Conservation (phyloP, 177 flowering plant genomes). For the Vitis hybrid region DNA sequence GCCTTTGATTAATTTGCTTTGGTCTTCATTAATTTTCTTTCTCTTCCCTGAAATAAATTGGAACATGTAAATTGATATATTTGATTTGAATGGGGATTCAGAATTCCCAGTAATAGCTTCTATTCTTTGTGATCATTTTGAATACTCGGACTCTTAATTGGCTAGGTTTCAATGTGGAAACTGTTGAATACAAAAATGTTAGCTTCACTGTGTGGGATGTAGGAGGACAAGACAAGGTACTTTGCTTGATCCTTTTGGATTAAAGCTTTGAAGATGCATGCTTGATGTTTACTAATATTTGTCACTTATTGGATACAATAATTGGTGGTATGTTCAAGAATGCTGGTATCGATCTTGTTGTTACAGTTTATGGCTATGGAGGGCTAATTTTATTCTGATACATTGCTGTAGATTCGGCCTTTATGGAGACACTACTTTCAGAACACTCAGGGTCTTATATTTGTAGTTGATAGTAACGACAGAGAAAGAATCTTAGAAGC, state of each 20-base stretch:
- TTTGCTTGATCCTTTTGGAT: not conserved
- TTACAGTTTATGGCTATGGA: not conserved
- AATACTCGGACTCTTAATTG: not conserved
- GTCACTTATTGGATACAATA: not conserved
- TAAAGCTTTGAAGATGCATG: too few relatives aligned
- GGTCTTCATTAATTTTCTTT: too few relatives aligned
- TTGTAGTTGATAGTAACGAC: conserved; percentile 73
- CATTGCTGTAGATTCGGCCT: conserved; percentile 47
- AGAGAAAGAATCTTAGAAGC: conserved; percentile 56
- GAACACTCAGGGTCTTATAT: conserved; percentile 65
- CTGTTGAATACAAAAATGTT: conserved; percentile 58
- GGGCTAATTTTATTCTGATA: not conserved
- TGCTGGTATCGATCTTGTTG: not conserved
- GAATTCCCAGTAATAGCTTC: too few relatives aligned
- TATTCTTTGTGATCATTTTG: not conserved
- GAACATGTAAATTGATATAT: too few relatives aligned
- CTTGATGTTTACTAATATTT: not conserved
- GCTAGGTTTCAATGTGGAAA: conserved; percentile 59
- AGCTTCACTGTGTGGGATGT: conserved; percentile 77
- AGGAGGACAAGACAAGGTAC: conserved; percentile 71
- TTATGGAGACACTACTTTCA: conserved; percentile 79
- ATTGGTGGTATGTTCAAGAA: not conserved
- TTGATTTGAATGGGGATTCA: too few relatives aligned
- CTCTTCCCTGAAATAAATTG: too few relatives aligned
- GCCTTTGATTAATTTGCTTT: not conserved